These are phyloP conservation scores for Penicillium riverlandense DNA, from an alignment of 495 filamentous ascomycete species.

Conservation along the genomic window DNA sequence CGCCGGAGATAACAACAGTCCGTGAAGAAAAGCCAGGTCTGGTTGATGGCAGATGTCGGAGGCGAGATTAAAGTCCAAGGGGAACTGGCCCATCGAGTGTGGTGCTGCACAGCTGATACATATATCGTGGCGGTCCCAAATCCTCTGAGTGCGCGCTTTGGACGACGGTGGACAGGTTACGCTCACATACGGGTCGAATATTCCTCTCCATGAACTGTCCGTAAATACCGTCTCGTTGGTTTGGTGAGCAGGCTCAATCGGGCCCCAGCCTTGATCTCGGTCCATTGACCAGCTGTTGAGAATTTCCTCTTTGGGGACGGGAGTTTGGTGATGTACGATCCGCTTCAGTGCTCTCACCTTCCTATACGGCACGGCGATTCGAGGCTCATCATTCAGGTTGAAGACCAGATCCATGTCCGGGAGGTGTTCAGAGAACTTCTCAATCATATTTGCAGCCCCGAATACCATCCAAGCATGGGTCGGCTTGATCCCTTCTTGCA, in stretches of 20 bases:
- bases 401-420: constrained; percentile 78
- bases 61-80: constrained; percentile 56
- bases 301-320: constrained; percentile 13
- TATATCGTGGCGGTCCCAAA: constrained; percentile 43
- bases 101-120: constrained; percentile 57
- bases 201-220: constrained; percentile 33
- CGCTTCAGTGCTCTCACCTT: constrained; percentile 38
- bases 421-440: constrained; percentile 59
- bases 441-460: constrained; percentile 56
- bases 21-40: constrained; percentile 66
- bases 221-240: constrained; percentile 43
- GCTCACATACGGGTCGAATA: constrained; percentile 42
- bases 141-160: constrained; percentile 36
- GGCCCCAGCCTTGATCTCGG: constrained; percentile 30
- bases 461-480: constrained; percentile 51
- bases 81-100: constrained; percentile 62
- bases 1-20: constrained; percentile 59
- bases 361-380: constrained; percentile 64
- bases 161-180: constrained; percentile 52
- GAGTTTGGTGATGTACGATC: constrained; percentile 8
- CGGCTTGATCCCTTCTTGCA: constrained; percentile 40
- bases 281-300: constrained; percentile 27
- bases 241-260: constrained; percentile 36
- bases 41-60: constrained; percentile 72
- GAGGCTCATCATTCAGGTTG: constrained; percentile 72